These are phyloP conservation scores for Hypoxylon lienhwacheense DNA, from an alignment of 495 filamentous ascomycete genomes.

Conservation along the genomic window DNA sequence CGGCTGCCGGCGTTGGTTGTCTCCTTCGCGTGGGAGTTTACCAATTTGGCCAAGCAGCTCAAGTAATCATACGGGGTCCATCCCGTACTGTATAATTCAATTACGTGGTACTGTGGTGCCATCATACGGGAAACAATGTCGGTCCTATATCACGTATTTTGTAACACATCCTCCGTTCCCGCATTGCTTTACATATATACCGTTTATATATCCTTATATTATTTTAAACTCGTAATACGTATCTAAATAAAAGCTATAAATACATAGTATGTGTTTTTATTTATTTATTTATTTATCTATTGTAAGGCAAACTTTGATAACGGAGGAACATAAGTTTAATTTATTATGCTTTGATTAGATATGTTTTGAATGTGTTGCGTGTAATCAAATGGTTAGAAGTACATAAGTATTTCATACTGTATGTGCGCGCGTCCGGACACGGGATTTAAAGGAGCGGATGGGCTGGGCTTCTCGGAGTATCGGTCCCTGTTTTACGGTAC, in stretches of 20 bases:
- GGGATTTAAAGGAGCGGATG: slow-evolving; percentile 29
- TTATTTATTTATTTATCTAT: no score
- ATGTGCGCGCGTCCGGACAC: slow-evolving; percentile 27
- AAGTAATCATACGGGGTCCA: slow-evolving; percentile 33
- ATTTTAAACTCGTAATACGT: neutral
- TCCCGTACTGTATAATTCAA: slow-evolving; percentile 35
- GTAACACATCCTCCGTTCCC: slow-evolving; percentile 21
- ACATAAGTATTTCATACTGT: slow-evolving; percentile 14
- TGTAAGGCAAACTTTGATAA: no score
- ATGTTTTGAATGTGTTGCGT: slow-evolving; percentile 7
- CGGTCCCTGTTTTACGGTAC: slow-evolving; percentile 33
- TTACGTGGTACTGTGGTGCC: slow-evolving; percentile 32
- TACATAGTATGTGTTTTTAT: no score
- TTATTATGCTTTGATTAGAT: slow-evolving; percentile 8
- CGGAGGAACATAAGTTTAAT: slow-evolving; percentile 13
- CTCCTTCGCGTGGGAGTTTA: slow-evolving; percentile 35
- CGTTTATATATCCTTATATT: neutral
- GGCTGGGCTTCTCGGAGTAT: slow-evolving; percentile 30
- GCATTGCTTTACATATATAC: slow-evolving; percentile 5
- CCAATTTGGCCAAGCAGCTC: slow-evolving; percentile 32
- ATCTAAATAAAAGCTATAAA: no score
- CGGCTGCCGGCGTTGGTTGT: slow-evolving; percentile 36
- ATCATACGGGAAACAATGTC: slow-evolving; percentile 23
- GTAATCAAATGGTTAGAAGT: neutral
- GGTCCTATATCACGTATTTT: slow-evolving; percentile 30